phyloP scores from a whole-genome alignment of 805 yeast genomes.

The Wickerhamiella allomyrinae region DNA sequence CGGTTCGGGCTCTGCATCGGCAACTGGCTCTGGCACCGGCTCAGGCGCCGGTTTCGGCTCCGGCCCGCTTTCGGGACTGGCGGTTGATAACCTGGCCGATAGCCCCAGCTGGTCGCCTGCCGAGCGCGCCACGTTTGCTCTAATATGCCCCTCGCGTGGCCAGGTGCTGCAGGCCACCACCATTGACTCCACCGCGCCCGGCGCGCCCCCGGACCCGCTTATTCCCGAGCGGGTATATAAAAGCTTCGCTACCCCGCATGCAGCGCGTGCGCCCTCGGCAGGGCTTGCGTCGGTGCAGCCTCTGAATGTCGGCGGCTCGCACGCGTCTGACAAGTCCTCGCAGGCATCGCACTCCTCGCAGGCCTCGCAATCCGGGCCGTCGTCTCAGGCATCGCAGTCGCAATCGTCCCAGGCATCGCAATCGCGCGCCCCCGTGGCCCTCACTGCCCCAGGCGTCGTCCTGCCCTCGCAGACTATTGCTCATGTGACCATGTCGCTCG shows the following conservation, averaged over 20 bases:
- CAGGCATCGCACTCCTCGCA: not conserved
- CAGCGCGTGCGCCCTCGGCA: too few species aligned
- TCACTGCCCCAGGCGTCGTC: not conserved
- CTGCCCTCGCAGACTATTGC: not conserved
- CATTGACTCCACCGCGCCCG: conserved; percentile 1
- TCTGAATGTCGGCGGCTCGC: not conserved
- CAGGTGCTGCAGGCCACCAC: not conserved
- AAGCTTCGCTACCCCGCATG: too few species aligned
- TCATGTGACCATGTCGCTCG: not conserved
- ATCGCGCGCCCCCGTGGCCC: not conserved
- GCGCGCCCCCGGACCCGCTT: conserved; percentile 2
- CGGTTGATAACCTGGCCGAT: too few species aligned
- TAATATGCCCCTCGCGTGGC: not conserved
- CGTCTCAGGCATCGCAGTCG: not conserved
- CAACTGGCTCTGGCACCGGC: too few species aligned
- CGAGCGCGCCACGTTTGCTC: conserved; percentile 1
- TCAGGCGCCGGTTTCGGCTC: too few species aligned
- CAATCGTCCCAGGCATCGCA: not conserved
- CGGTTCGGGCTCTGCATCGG: too few species aligned
- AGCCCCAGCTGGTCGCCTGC: not conserved
- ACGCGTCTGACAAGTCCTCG: not conserved
- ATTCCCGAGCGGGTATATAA: not conserved
- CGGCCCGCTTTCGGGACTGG: too few species aligned
- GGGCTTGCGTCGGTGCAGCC: not conserved
- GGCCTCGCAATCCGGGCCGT: too few species aligned